Base-by-base conservation (phyloP, 768 basidiomycete species). In the Boletus vinaceobasis region DNA sequence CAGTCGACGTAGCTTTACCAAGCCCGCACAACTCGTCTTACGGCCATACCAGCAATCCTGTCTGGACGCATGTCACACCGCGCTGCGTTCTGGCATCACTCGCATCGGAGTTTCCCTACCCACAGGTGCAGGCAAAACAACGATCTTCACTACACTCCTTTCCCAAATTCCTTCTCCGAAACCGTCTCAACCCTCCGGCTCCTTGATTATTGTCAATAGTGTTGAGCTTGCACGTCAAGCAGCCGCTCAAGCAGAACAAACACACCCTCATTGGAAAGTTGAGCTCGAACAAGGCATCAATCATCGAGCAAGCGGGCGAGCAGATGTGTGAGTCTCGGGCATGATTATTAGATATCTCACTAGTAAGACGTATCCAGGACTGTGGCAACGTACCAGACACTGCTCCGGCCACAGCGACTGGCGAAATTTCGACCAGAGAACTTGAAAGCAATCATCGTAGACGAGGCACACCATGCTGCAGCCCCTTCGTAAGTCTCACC, bases 391-490 rank as follows among this genome's bases (percentile, higher is more conserved):
- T 93, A 90, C 64, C 93, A 97, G 69, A 96, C 90, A 0, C 75
- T 95, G 11, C 75, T 85, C 33, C 85, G 80, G 52, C 69, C 77
- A 5, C 72, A 79, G 9, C 79, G 91, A 19, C 65, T 93, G 51
- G 75, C 75, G 7, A 96, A 95, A 67, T 96, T 95, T 66, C 76
- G 86, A 63, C 86, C 88, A 4, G 64, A 69, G 10, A 64, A 57
- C 43, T 71, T 91, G 57, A 92, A 88, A 63, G 88, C 87, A 15
- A 76, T 97, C 55, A 84, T 96, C 43, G 77, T 97, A 4, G 94
- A 97, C 64, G 94, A 97, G 72, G 95, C 95, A 1, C 96, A 98
- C 67, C 96, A 98, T 70, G 90, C 95, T 29, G 94, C 91, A 37
- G 90, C 95, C 9, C 86, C 87, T 31, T 93, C 94, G 85, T 95